Evolutionary conservation across 179 eudicot species (phyloP).

Genomic region (Nepenthes alata): DNA sequence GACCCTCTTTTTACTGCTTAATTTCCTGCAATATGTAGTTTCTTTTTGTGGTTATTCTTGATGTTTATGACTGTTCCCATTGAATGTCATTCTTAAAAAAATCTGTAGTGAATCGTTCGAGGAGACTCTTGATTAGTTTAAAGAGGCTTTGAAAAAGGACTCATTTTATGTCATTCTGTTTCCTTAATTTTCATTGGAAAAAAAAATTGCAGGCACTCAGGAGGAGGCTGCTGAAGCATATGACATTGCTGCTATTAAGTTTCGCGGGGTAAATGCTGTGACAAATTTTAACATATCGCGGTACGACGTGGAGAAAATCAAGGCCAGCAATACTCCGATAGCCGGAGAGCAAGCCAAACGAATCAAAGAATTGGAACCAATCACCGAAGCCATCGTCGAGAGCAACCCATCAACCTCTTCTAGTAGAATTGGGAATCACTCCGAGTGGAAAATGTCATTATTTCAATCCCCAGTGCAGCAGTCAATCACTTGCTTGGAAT

Average conservation of each 20-base stretch:
- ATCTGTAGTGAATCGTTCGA: not conserved
- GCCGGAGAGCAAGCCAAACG: constrained; percentile 60
- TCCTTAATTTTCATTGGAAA: not conserved
- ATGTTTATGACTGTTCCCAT: too few relatives aligned
- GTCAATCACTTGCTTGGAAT: too few relatives aligned
- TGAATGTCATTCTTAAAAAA: too few relatives aligned
- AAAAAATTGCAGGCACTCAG: constrained; percentile 25
- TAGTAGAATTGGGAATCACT: too few relatives aligned
- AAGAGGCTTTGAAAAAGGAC: not conserved
- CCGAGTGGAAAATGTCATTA: too few relatives aligned
- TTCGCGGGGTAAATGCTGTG: constrained; percentile 64
- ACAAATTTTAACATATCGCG: constrained; percentile 70
- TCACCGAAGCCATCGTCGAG: not conserved
- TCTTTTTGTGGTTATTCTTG: too few relatives aligned
- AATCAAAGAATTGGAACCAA: constrained; percentile 12
- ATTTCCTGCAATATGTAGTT: not conserved
- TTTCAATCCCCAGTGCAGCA: too few relatives aligned
- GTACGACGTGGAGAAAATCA: constrained; percentile 61
- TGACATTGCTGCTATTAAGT: constrained; percentile 68
- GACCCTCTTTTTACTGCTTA: too few relatives aligned
- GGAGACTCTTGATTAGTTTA: too few relatives aligned
- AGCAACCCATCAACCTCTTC: too few relatives aligned
- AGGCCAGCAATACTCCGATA: constrained; percentile 47
- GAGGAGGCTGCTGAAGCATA: constrained; percentile 78
- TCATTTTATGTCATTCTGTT: not conserved